A percentile compares a stretch with the other conserved stretches of the same genome.
Evolutionary conservation across 2,329 filamentous ascomycete genomes (phyloP).

Genomic region (Xylariales sp.): DNA sequence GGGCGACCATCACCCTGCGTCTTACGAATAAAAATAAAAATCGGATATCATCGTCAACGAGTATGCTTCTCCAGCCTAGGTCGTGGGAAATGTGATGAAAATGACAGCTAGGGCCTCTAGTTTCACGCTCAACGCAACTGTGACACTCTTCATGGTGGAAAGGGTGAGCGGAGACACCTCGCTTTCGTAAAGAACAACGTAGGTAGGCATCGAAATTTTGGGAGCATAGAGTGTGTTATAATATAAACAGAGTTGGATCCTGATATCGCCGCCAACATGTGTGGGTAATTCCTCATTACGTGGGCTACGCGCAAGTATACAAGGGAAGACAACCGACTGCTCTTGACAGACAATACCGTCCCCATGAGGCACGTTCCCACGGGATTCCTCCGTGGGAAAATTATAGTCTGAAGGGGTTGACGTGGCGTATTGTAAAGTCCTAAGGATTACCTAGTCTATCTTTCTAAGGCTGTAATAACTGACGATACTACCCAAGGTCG

Average conservation of each 20-base stretch:
- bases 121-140: conserved; percentile 28
- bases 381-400: neutral
- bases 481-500: conserved; percentile 5
- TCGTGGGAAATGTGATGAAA: neutral
- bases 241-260: conserved; percentile 29
- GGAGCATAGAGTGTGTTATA: conserved; percentile 14
- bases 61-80: conserved; percentile 11
- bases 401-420: neutral
- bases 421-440: neutral
- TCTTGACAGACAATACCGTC: conserved; percentile 32
- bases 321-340: conserved; percentile 37
- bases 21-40: conserved; percentile 8
- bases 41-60: conserved; percentile 15
- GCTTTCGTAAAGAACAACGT: conserved; percentile 45
- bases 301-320: conserved; percentile 36
- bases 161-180: conserved; percentile 37
- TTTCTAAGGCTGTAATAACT: conserved; percentile 15
- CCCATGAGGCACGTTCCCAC: conserved; percentile 39
- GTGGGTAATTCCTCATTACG: conserved; percentile 37
- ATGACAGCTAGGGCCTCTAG: conserved; percentile 31
- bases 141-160: conserved; percentile 39
- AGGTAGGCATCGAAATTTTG: conserved; percentile 43
- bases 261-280: conserved; percentile 32
- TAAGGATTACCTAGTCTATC: neutral
- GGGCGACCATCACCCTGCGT: conserved; percentile 17